Conservation (phyloP, 2,329 filamentous ascomycete species). For the Diplodia intermedia region DNA sequence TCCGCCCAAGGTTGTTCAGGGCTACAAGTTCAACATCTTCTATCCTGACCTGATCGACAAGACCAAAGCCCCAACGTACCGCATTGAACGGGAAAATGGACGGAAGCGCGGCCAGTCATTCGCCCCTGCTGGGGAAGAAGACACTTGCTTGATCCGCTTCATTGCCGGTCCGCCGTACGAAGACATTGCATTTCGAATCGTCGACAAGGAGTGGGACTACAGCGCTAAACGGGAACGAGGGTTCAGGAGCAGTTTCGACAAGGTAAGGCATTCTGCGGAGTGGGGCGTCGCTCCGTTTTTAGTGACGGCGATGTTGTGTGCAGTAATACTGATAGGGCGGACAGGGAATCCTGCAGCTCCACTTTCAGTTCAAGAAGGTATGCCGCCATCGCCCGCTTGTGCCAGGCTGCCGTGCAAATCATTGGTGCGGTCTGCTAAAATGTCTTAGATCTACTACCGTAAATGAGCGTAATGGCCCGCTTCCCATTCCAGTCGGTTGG, state of each 20-base stretch:
- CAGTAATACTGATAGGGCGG: conserved; percentile 40
- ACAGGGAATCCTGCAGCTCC: conserved; percentile 91
- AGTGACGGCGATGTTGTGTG: conserved; percentile 22
- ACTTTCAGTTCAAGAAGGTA: conserved; percentile 99
- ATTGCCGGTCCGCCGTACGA: conserved; percentile 95
- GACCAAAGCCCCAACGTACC: conserved; percentile 91
- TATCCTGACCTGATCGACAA: conserved; percentile 97
- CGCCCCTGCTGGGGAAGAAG: conserved; percentile 91
- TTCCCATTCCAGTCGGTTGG: background rate
- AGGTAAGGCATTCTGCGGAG: conserved; percentile 65
- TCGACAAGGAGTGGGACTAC: conserved; percentile 99
- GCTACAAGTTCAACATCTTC: conserved; percentile 99
- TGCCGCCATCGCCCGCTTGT: conserved; percentile 35
- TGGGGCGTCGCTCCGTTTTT: background rate
- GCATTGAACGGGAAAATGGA: conserved; percentile 92
- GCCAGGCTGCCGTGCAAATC: background rate
- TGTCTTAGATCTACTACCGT: conserved; percentile 55
- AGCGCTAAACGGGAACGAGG: conserved; percentile 93
- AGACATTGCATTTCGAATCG: conserved; percentile 95
- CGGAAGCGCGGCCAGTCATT: conserved; percentile 89
- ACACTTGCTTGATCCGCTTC: conserved; percentile 96
- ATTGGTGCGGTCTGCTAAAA: conserved; percentile 36
- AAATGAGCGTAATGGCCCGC: conserved; percentile 43
- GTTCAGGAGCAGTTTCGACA: conserved; percentile 96
- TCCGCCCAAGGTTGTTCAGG: conserved; percentile 96